These are phyloP conservation scores for Fusarium ramigenum DNA, from an alignment of 2,329 filamentous ascomycete genomes.

Conservation along the genomic window DNA sequence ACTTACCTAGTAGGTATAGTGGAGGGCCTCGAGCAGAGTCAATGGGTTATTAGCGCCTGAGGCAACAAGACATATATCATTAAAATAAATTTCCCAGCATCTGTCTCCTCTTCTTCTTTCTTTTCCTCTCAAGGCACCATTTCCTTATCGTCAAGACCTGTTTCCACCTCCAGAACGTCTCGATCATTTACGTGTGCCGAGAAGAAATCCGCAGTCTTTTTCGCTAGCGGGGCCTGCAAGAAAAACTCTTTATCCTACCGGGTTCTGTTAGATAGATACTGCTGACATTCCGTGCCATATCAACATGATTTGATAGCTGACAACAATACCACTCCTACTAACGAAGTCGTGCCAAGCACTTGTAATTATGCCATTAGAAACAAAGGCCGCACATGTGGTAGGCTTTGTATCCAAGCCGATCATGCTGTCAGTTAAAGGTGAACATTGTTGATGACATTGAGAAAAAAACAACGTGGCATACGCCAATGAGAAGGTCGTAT, in stretches of 20 bases:
- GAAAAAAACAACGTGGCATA: not conserved
- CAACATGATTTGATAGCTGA: not conserved
- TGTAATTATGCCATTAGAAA: not conserved
- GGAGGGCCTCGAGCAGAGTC: not conserved
- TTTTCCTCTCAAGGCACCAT: slow-evolving; percentile 71
- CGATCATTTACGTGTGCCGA: slow-evolving; percentile 95
- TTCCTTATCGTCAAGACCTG: slow-evolving; percentile 96
- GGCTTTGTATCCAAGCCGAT: not conserved
- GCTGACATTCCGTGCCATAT: slow-evolving; percentile 69
- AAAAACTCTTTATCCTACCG: slow-evolving; percentile 63
- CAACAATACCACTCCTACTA: not conserved
- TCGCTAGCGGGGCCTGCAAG: slow-evolving; percentile 95
- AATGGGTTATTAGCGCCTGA: slow-evolving; percentile 38
- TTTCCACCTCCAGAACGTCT: slow-evolving; percentile 74
- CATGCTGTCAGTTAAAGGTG: not conserved
- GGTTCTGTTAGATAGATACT: slow-evolving; percentile 97
- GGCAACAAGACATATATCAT: slow-evolving; percentile 30
- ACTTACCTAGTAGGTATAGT: not conserved
- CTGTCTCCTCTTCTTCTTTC: slow-evolving; percentile 36
- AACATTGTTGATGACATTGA: not conserved
- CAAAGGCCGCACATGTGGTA: not conserved
- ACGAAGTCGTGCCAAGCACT: not conserved
- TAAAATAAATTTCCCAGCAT: slow-evolving; percentile 13
- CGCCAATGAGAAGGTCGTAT: slow-evolving; percentile 21
- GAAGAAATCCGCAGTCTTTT: slow-evolving; percentile 85